Evolutionary conservation across 1,284 basidiomycete genomes (phyloP), one percentile per base, ranked within the genome.

Genomic region (Rhodotorula sp.): DNA sequence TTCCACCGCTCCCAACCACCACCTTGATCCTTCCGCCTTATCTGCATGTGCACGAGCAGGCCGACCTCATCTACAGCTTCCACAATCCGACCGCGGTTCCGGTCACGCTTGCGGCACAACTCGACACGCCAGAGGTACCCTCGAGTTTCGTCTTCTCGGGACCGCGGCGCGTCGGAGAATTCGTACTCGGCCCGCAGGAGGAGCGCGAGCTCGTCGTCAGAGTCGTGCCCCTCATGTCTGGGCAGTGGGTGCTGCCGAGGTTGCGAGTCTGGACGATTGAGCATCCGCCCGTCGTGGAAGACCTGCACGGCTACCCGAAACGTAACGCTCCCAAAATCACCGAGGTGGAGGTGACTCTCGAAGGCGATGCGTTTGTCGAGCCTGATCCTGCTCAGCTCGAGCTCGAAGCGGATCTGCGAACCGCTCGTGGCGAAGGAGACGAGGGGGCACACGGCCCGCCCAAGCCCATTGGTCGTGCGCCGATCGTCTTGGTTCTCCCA

Each of bases 121-220:
- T 71, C 67, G 72, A 74, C 60, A n/a, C 42, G 29, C 17, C 60
- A 26, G 80, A 63, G 1, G 68, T 83, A 6, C 87, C 90, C 64
- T 84, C 80, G 80, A 70, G 79, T 8, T 91, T 92, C 78, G 85
- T 91, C 37, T 84, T 90, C 6, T 85, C 90, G 3, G 91, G 91
- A 0, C 78, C 89, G 44, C 83, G 88, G 60, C 86, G 82, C 66
- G 86, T 86, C 6, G 84, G 87, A 17, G 73, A 90, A 17, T 87
- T 89, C 3, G 81, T 88, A 51, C 81, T 93, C 33, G 81, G 91
- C 45, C 88, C 91, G 1, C 87, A 88, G n/a, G 60, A 75, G 49
- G 68, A 75, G 56, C 67, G 62, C 3, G 29, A 44, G 14, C 20
- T 73, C 6, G 6, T 15, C 14, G 57, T 75, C 4, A 53, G 60